Evolutionary conservation across 208 protist species (phyloP).

Genomic region (Leishmania guyanensis): DNA sequence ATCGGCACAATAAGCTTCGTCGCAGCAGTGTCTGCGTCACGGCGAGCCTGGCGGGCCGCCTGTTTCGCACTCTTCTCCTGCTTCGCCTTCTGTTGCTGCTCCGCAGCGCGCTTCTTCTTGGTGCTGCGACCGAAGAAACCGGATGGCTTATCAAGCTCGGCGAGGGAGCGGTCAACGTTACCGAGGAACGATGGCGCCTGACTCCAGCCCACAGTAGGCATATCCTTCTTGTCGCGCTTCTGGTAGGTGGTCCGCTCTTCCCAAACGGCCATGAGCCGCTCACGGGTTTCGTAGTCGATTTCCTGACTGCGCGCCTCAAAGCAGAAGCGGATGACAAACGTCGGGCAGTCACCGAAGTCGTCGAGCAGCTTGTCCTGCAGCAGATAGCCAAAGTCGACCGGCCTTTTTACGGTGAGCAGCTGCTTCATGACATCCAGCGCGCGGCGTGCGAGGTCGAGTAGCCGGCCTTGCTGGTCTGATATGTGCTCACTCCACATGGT

Average conservation of each 20-base stretch:
- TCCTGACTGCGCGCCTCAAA: conserved; percentile 64
- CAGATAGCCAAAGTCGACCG: conserved; percentile 76
- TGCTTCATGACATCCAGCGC: conserved; percentile 62
- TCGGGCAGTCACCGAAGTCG: conserved; percentile 87
- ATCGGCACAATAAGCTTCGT: conserved; percentile 24
- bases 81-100: conserved; percentile 44
- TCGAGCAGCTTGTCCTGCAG: conserved; percentile 76
- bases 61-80: conserved; percentile 65
- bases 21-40: conserved; percentile 46
- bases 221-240: conserved; percentile 73
- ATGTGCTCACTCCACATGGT: conserved; percentile 60
- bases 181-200: conserved; percentile 72
- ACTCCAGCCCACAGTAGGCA: conserved; percentile 63
- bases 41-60: conserved; percentile 38
- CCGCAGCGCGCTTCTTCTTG: conserved; percentile 67
- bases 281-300: conserved; percentile 56
- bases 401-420: conserved; percentile 68
- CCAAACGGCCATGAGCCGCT: conserved; percentile 75
- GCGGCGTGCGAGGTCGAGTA: conserved; percentile 58
- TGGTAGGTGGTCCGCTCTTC: conserved; percentile 69
- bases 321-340: conserved; percentile 80
- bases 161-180: conserved; percentile 66
- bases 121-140: conserved; percentile 73
- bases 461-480: conserved; percentile 34
- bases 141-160: conserved; percentile 53